Evolutionary conservation across 2,329 filamentous ascomycete species (phyloP).

Genomic region (Stagonosporopsis cucurbitacearum): DNA sequence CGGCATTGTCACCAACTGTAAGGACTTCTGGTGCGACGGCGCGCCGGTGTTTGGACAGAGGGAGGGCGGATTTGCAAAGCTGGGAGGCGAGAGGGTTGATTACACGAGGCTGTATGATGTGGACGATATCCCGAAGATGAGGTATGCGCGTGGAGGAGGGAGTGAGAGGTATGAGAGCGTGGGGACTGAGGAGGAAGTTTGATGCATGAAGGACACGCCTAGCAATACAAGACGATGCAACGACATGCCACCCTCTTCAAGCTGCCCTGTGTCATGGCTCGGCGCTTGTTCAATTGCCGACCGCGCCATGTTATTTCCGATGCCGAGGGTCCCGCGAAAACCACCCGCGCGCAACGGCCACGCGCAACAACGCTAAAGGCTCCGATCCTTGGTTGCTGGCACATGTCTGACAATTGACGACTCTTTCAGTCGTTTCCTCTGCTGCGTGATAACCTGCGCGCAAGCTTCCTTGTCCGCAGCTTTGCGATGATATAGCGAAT

Average conservation of each 20-base stretch:
- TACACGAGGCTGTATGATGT: slow-evolving; percentile 91
- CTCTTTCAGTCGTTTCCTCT: background rate
- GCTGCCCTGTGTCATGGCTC: background rate
- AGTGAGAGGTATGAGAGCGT: slow-evolving; percentile 67
- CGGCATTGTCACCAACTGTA: slow-evolving; percentile 86
- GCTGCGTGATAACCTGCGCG: slow-evolving; percentile 9
- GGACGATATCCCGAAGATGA: slow-evolving; percentile 83
- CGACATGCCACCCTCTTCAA: background rate
- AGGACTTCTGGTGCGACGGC: slow-evolving; percentile 95
- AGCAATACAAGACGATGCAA: background rate
- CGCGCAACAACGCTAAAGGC: slow-evolving; percentile 18
- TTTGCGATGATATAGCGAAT: slow-evolving; percentile 21
- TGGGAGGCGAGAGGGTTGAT: slow-evolving; percentile 81
- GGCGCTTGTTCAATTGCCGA: slow-evolving; percentile 15
- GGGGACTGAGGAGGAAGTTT: slow-evolving; percentile 38
- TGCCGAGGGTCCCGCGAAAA: slow-evolving; percentile 32
- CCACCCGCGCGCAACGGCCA: slow-evolving; percentile 23
- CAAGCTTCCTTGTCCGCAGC: background rate
- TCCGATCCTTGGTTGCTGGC: slow-evolving; percentile 4
- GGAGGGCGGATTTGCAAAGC: slow-evolving; percentile 74
- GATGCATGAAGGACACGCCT: slow-evolving; percentile 1
- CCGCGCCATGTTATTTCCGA: slow-evolving; percentile 8
- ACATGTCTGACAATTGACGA: slow-evolving; percentile 17
- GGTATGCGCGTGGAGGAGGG: slow-evolving; percentile 52
- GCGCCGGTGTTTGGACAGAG: slow-evolving; percentile 79